Conservation (phyloP, 2,329 filamentous ascomycete species). For the Neocucurbitaria cava region DNA sequence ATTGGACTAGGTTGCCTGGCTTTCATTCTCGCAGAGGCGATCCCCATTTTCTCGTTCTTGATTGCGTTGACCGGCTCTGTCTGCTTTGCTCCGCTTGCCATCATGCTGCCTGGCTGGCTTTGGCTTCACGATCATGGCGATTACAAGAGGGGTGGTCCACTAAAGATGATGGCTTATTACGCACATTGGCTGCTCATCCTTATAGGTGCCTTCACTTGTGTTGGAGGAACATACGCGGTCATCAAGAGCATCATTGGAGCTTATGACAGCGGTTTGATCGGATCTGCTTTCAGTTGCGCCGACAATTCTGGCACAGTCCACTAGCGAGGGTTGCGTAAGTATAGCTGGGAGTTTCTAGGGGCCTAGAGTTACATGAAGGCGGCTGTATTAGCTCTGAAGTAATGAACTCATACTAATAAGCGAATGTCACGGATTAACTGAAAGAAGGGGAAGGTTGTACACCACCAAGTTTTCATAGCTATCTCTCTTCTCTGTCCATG, state of each 20-base stretch:
- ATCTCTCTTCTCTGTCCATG: not conserved
- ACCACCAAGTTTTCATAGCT: too few species aligned
- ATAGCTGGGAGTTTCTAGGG: not conserved
- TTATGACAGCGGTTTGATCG: constrained; percentile 56
- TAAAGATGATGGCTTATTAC: constrained; percentile 45
- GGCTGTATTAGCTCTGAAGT: not conserved
- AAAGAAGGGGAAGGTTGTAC: too few species aligned
- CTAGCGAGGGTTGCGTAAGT: not conserved
- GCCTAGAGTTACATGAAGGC: not conserved
- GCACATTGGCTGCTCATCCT: constrained; percentile 52
- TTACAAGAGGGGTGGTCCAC: constrained; percentile 43
- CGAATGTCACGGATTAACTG: too few species aligned
- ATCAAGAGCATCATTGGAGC: constrained; percentile 58
- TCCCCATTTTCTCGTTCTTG: constrained; percentile 52
- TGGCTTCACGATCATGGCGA: constrained; percentile 58
- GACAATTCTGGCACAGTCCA: constrained; percentile 18
- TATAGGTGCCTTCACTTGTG: constrained; percentile 55
- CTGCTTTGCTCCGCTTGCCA: not conserved
- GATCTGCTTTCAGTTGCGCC: constrained; percentile 28
- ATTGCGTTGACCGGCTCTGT: constrained; percentile 23
- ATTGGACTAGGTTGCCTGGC: constrained; percentile 56
- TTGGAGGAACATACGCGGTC: constrained; percentile 57
- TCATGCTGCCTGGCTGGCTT: constrained; percentile 54
- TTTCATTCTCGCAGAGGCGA: constrained; percentile 58
- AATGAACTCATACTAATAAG: not conserved